These are phyloP conservation scores for Cornus florida DNA, from an alignment of 148 eudicot species.

Conservation along the genomic window DNA sequence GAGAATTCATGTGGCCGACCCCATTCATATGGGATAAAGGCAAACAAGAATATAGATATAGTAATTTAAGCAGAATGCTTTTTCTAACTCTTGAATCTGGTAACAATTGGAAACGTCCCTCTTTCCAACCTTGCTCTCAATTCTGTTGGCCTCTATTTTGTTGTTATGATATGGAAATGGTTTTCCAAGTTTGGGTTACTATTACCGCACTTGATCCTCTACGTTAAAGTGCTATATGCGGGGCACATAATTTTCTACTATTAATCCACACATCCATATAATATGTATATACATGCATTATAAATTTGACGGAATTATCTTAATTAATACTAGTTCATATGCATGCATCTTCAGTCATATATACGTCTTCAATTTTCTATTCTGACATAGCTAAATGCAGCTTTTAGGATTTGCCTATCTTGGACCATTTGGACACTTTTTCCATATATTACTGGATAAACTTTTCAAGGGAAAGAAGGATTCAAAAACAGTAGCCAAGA, in stretches of 20 bases:
- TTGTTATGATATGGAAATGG: too few species aligned
- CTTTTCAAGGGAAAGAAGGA: slow-evolving; percentile 90
- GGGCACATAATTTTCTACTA: background rate
- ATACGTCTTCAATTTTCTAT: background rate
- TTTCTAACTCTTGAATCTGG: too few species aligned
- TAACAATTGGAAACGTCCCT: too few species aligned
- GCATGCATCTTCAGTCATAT: background rate
- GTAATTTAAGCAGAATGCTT: too few species aligned
- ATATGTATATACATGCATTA: background rate
- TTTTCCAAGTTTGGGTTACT: too few species aligned
- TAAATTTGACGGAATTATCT: background rate
- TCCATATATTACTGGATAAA: slow-evolving; percentile 76
- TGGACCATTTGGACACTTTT: slow-evolving; percentile 94
- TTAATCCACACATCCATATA: background rate
- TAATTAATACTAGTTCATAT: background rate
- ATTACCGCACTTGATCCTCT: too few species aligned
- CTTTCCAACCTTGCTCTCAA: too few species aligned
- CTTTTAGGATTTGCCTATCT: slow-evolving; percentile 84
- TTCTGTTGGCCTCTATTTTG: too few species aligned
- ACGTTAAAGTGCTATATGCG: too few species aligned
- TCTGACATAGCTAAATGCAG: slow-evolving; percentile 41
- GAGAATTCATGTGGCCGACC: too few species aligned
- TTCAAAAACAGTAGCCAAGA: slow-evolving; percentile 78
- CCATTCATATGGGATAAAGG: too few species aligned
- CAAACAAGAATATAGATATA: too few species aligned